Base-by-base conservation (phyloP, 1,284 basidiomycete species). In the Grifola frondosa region DNA sequence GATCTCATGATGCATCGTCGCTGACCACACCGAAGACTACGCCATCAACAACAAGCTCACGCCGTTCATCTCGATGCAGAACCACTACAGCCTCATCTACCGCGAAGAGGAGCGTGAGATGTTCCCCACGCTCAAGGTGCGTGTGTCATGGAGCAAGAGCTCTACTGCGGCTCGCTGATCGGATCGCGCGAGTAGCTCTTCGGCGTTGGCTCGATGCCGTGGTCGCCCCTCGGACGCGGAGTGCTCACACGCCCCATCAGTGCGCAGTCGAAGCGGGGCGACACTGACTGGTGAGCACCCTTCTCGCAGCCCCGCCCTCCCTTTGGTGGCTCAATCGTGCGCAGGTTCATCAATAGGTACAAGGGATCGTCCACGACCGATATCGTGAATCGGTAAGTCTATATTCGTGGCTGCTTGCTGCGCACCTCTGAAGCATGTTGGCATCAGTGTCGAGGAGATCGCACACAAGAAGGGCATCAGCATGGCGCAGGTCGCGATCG, bases 11-110 rank as follows among this genome's bases (percentile, higher is more conserved):
- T 21, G 11, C 10, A 43, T 22, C 8, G 9, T 25, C 19, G 15
- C 37, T 20, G 25, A 26, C 13, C 16, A 24, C 6, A 21, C 12
- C 6, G 7, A 32, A 65, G 62, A 60, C 44, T 65, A 66, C 35
- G 62, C 60, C 13, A 63, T 64, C 42, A 48, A 40, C 12, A 63
- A 75, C 58, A 60, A 61, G 32, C 63, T 75, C 26, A 75, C 73
- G 15, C 70, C 69, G 2, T 76, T 75, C 63, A 71, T 76, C 59
- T 68, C 68, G 15, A 78, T 79, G 77, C 78, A 80, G 50, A 73
- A 75, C 57, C 73, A 68, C 41, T 63, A 70, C 50, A 62, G 49
- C 11, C 49, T 68, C 15, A 37, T 67, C 7, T 77, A 77, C 48
- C 65, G 75, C 33, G 75, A 77, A 50, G 73, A 75, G 50, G 73